Percentiles rank a stretch among this genome's conserved stretches.
These are phyloP conservation scores for Spongospora subterranea DNA, from an alignment of 208 protist species.

Conservation along the genomic window DNA sequence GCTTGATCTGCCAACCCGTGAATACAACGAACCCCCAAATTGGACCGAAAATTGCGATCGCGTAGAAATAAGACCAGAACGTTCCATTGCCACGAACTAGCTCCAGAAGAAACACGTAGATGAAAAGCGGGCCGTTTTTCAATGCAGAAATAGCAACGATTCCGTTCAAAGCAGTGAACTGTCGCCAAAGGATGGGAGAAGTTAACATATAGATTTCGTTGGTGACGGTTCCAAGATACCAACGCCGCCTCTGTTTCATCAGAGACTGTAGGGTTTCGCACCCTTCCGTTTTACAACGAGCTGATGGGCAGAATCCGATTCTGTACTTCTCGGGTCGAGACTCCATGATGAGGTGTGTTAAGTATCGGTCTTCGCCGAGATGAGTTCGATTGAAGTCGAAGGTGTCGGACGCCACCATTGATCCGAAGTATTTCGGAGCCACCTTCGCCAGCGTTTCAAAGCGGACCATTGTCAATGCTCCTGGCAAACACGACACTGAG, in stretches of 20 bases:
- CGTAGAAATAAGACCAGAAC: neutral
- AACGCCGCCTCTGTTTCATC: constrained; percentile 49
- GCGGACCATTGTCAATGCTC: constrained; percentile 36
- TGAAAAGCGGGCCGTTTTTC: constrained; percentile 44
- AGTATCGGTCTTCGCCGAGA: constrained; percentile 46
- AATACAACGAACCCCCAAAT: constrained; percentile 40
- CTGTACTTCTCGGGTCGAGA: constrained; percentile 34
- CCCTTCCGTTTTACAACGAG: constrained; percentile 37
- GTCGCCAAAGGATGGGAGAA: constrained; percentile 29
- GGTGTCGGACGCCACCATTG: neutral
- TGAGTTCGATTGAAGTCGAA: constrained; percentile 56
- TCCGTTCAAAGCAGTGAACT: constrained; percentile 11
- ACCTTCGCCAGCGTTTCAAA: constrained; percentile 29
- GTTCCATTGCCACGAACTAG: neutral
- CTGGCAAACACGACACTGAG: constrained; percentile 44
- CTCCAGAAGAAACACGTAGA: constrained; percentile 46
- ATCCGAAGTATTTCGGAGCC: neutral
- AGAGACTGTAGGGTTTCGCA: constrained; percentile 29
- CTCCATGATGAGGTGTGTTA: constrained; percentile 55
- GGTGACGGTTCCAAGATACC: constrained; percentile 41
- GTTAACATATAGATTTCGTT: constrained; percentile 60
- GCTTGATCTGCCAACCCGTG: constrained; percentile 21
- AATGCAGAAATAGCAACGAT: neutral
- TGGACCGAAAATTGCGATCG: neutral
- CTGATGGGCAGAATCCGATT: constrained; percentile 50